A percentile compares a stretch with the other conserved stretches of the same genome.
phyloP scores from a whole-genome alignment of 2,329 filamentous ascomycete genomes.

The Decorospora gaudefroyi region DNA sequence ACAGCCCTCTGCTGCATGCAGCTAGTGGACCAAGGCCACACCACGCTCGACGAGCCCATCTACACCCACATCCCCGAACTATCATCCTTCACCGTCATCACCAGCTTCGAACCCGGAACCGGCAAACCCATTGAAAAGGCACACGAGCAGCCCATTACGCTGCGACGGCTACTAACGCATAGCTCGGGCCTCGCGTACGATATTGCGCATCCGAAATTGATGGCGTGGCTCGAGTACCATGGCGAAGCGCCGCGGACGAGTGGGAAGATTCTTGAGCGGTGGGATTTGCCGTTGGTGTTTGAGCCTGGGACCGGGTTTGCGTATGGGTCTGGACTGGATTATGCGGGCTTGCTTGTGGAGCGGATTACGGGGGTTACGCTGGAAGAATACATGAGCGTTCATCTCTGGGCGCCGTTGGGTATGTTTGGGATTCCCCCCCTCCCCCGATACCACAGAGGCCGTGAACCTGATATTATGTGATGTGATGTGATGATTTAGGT shows the following conservation, averaged over 20 bases:
- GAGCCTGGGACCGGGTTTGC: constrained; percentile 57
- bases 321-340: constrained; percentile 57
- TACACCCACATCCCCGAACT: constrained; percentile 44
- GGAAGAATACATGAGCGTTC: constrained; percentile 63
- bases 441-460: too few relatives aligned
- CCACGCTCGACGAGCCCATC: constrained; percentile 41
- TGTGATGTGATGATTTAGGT: too few relatives aligned
- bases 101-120: constrained; percentile 29
- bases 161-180: constrained; percentile 55
- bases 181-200: constrained; percentile 56
- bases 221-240: constrained; percentile 45
- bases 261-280: constrained; percentile 52
- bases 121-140: constrained; percentile 31
- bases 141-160: constrained; percentile 35
- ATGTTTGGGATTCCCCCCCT: too few relatives aligned
- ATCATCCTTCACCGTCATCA: constrained; percentile 31
- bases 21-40: constrained; percentile 42
- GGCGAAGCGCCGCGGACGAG: constrained; percentile 42
- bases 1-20: constrained; percentile 43
- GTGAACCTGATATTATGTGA: too few relatives aligned
- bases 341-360: constrained; percentile 55
- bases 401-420: constrained; percentile 53
- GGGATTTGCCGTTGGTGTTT: constrained; percentile 42
- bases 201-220: constrained; percentile 47
- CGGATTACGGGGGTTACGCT: constrained; percentile 54